Conservation (phyloP, 768 basidiomycete species). For the Antrodiella citrinella region DNA sequence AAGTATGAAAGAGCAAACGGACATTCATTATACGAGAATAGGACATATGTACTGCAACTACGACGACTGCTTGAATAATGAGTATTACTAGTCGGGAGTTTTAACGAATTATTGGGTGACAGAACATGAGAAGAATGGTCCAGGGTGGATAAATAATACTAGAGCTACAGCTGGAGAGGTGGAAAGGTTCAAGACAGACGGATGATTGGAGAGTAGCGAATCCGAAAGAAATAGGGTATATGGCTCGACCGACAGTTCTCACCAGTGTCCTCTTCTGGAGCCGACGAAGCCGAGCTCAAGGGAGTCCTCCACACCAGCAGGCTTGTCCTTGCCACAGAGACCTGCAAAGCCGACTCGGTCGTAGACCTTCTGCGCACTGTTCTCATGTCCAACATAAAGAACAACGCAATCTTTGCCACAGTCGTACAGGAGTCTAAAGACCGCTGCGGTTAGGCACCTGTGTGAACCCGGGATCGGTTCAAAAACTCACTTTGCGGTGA, state of each 20-base stretch:
- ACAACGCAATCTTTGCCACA: conserved; percentile 41
- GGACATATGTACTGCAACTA: no score
- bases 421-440: conserved; percentile 32
- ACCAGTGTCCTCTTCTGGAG: conserved; percentile 47
- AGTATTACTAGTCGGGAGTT: no score
- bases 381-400: conserved; percentile 46
- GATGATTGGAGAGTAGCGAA: not conserved
- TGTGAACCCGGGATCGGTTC: conserved; percentile 3
- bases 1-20: no score
- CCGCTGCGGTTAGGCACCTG: conserved; percentile 10
- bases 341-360: conserved; percentile 46
- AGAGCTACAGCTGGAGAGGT: conserved; percentile 11
- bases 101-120: no score
- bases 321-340: conserved; percentile 30
- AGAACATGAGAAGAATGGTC: not conserved
- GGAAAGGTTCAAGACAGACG: not conserved
- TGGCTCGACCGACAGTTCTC: conserved; percentile 13
- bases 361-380: conserved; percentile 44
- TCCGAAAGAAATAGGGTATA: not conserved
- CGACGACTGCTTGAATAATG: no score
- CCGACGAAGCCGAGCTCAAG: conserved; percentile 47
- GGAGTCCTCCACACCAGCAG: conserved; percentile 37
- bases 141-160: conserved; percentile 9
- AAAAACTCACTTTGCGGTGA: conserved; percentile 33
- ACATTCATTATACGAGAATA: no score